These are phyloP conservation scores for Aschersonia sp. DNA, from an alignment of 2,329 filamentous ascomycete genomes.

Conservation along the genomic window DNA sequence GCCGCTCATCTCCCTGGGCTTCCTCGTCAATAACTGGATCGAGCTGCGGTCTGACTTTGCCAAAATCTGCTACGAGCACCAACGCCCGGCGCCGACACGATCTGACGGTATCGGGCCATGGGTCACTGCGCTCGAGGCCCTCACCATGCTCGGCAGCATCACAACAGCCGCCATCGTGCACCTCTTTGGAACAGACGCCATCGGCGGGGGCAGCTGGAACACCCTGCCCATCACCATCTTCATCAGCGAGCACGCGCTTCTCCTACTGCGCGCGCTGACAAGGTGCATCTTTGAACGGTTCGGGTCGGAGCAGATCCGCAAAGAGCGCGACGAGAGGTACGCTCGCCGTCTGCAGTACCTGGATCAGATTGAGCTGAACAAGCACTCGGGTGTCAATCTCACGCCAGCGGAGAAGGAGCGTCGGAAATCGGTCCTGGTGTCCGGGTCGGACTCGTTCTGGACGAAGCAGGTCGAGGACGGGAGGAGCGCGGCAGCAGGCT, in stretches of 20 bases:
- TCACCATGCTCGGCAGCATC: slow-evolving; percentile 60
- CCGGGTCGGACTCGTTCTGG: slow-evolving; percentile 22
- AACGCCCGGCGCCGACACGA: slow-evolving; percentile 53
- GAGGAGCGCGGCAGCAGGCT: slow-evolving; percentile 17
- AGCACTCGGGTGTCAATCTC: slow-evolving; percentile 16
- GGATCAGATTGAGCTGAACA: slow-evolving; percentile 25
- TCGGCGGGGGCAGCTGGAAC: slow-evolving; percentile 43
- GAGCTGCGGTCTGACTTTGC: slow-evolving; percentile 65
- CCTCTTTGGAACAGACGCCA: slow-evolving; percentile 48
- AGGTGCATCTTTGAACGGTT: slow-evolving; percentile 20
- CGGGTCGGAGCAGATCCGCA: slow-evolving; percentile 25
- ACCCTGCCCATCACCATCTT: slow-evolving; percentile 57
- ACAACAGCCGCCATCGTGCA: slow-evolving; percentile 61
- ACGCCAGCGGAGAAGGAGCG: slow-evolving; percentile 21
- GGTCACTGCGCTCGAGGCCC: slow-evolving; percentile 51
- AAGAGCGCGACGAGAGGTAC: slow-evolving; percentile 24
- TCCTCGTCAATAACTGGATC: slow-evolving; percentile 65
- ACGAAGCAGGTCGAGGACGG: slow-evolving; percentile 26
- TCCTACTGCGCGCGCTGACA: slow-evolving; percentile 37
- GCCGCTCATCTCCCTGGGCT: slow-evolving; percentile 59
- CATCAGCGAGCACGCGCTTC: slow-evolving; percentile 58
- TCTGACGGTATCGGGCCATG: slow-evolving; percentile 64
- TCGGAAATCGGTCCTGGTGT: slow-evolving; percentile 19
- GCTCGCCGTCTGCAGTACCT: slow-evolving; percentile 20
- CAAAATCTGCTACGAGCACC: slow-evolving; percentile 63